Conservation (phyloP, 2,329 filamentous ascomycete species). For the Fusarium beomiforme region DNA sequence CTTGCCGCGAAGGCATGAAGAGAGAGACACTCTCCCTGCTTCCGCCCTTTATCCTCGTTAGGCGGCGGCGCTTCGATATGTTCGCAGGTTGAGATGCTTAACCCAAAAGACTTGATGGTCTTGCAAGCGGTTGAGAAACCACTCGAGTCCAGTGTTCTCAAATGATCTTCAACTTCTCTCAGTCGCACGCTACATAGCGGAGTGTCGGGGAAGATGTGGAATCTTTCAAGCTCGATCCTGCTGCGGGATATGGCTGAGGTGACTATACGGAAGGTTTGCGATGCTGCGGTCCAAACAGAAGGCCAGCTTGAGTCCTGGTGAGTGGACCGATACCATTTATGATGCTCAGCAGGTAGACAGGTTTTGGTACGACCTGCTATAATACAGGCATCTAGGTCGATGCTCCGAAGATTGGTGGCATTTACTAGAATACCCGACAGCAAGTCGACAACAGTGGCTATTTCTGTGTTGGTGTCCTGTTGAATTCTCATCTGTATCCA, state of each 20-base stretch:
- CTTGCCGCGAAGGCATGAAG: neutral
- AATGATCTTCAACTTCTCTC: neutral
- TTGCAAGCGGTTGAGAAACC: neutral
- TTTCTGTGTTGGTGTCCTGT: neutral
- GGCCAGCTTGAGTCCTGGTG: neutral
- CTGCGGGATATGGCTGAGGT: neutral
- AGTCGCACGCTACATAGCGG: neutral
- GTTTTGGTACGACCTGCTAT: neutral
- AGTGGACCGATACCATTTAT: neutral
- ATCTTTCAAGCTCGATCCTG: neutral
- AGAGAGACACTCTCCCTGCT: neutral
- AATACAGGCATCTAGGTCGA: neutral
- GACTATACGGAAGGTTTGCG: neutral
- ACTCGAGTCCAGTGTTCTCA: neutral
- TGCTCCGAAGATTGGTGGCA: neutral
- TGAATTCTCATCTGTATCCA: neutral
- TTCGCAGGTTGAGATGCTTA: neutral
- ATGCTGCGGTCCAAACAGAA: neutral
- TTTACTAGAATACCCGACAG: rapidly evolving
- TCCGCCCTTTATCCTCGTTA: neutral
- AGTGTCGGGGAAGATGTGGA: neutral
- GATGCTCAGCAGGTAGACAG: neutral
- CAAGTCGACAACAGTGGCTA: neutral
- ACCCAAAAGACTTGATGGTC: neutral
- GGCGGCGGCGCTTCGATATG: rapidly evolving